Percentiles rank a stretch among this genome's conserved stretches.
phyloP scores from a whole-genome alignment of 306 rosid species.

The Alnus glutinosa region DNA sequence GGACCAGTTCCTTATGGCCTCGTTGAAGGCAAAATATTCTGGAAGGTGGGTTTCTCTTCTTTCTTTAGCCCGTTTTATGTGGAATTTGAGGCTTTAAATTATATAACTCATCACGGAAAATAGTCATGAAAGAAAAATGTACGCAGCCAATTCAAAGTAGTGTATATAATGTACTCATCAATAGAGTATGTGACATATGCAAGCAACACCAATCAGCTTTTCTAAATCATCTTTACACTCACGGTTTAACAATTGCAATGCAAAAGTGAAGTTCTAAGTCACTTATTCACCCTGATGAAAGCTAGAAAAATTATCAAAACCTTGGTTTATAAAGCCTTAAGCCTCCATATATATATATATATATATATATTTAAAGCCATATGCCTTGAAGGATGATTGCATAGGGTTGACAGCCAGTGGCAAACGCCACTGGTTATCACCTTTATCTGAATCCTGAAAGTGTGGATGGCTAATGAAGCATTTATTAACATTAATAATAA shows the following conservation, averaged over 20 bases:
- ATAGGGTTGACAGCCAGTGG: background rate
- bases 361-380: too few relatives aligned
- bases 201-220: background rate
- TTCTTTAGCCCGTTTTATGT: constrained; percentile 2
- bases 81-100: background rate
- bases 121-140: background rate
- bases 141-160: background rate
- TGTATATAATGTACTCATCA: background rate
- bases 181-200: background rate
- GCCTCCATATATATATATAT: background rate
- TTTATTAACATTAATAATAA: background rate
- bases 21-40: constrained; percentile 51
- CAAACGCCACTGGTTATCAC: background rate
- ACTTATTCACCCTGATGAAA: background rate
- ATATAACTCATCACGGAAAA: background rate
- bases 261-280: background rate
- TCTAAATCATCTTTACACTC: background rate
- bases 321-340: background rate
- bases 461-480: background rate
- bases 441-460: background rate
- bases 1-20: constrained; percentile 83
- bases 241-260: background rate
- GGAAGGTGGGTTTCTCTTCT: constrained; percentile 54
- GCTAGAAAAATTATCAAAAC: background rate
- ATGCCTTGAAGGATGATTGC: background rate